Conservation (phyloP, 257 asterid species). For the Mentha longifolia region DNA sequence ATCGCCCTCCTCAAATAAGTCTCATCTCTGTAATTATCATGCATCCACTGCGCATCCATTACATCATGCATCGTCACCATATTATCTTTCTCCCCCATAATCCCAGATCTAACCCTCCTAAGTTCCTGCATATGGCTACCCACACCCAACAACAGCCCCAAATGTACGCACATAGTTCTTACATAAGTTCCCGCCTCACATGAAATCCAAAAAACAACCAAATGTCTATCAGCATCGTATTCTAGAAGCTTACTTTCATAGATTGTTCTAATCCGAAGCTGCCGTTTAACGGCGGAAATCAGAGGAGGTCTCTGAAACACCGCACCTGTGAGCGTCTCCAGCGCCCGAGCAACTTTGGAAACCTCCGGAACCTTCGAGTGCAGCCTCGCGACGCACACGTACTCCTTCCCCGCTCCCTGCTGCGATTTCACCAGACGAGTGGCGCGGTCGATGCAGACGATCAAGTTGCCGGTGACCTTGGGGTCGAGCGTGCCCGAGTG, state of each 20-base stretch:
- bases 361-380: slow-evolving; percentile 84
- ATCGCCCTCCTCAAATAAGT: slow-evolving; percentile 84
- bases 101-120: slow-evolving; percentile 89
- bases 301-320: slow-evolving; percentile 93
- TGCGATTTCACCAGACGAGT: slow-evolving; percentile 92
- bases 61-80: slow-evolving; percentile 97
- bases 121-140: slow-evolving; percentile 96
- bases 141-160: slow-evolving; percentile 90
- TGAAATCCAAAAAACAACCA: slow-evolving; percentile 93
- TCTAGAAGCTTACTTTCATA: slow-evolving; percentile 92
- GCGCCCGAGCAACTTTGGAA: slow-evolving; percentile 76
- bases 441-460: slow-evolving; percentile 92
- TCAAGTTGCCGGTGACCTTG: slow-evolving; percentile 88
- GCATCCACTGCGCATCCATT: slow-evolving; percentile 93
- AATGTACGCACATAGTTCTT: slow-evolving; percentile 91
- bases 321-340: slow-evolving; percentile 88
- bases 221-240: slow-evolving; percentile 72
- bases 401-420: slow-evolving; percentile 98
- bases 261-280: slow-evolving; percentile 89
- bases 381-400: slow-evolving; percentile 80
- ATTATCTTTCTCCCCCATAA: slow-evolving; percentile 90
- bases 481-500: slow-evolving; percentile 97
- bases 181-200: slow-evolving; percentile 99
- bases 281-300: slow-evolving; percentile 92
- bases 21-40: slow-evolving; percentile 84